These are phyloP conservation scores for Plasmodium fragile DNA, from an alignment of 169 alveolate genomes.

Conservation along the genomic window DNA sequence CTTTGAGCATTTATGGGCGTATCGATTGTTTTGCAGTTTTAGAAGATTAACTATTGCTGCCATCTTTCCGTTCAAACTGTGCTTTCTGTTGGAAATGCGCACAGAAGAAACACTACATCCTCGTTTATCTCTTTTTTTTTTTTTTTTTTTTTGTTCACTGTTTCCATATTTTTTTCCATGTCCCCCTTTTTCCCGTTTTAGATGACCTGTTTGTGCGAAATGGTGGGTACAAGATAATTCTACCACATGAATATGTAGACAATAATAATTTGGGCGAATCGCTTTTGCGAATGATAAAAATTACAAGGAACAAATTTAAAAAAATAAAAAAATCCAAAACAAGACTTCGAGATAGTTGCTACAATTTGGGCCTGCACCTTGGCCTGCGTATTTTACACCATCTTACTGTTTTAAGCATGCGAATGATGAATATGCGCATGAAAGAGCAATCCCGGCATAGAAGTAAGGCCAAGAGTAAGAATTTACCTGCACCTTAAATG, in stretches of 20 bases:
- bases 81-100: not conserved
- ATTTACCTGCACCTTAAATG: conserved; percentile 8
- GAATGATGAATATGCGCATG: not conserved
- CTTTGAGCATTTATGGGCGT: not conserved
- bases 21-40: not conserved
- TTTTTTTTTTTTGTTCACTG: not conserved
- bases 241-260: conserved; percentile 10
- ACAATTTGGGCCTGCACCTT: not conserved
- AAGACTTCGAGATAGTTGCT: conserved; percentile 35
- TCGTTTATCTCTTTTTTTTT: not conserved
- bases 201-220: conserved; percentile 11
- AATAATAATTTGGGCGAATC: not conserved
- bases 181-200: conserved; percentile 8
- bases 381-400: conserved; percentile 14
- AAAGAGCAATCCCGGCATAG: not conserved
- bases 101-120: not conserved
- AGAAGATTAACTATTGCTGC: not conserved
- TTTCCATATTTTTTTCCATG: not conserved
- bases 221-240: not conserved
- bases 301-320: conserved; percentile 24
- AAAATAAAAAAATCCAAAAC: conserved; percentile 31
- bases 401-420: not conserved
- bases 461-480: conserved; percentile 1
- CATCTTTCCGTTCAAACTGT: not conserved
- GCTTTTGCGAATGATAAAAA: conserved; percentile 22